Evolutionary conservation across 805 yeast genomes (phyloP).

Genomic region (Metschnikowia reukaufii): DNA sequence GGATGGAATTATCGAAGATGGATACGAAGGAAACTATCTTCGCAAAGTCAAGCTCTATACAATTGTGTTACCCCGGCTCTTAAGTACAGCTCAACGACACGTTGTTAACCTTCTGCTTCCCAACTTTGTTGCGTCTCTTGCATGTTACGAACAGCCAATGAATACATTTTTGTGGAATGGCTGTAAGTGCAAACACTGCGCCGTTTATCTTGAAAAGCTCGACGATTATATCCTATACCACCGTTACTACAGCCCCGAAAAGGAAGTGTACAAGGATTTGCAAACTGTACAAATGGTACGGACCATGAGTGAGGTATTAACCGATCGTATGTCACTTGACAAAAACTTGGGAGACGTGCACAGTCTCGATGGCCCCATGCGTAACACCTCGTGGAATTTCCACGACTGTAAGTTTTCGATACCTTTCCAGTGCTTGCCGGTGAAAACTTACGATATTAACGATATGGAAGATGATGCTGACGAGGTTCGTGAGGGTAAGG

Average conservation of each 20-base stretch:
- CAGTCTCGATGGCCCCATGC: slow-evolving; percentile 19
- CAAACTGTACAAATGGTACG: slow-evolving; percentile 59
- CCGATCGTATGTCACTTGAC: slow-evolving; percentile 15
- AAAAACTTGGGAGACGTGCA: slow-evolving; percentile 19
- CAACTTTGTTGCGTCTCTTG: slow-evolving; percentile 54
- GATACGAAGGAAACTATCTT: slow-evolving; percentile 71
- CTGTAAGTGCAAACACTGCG: slow-evolving; percentile 63
- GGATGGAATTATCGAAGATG: slow-evolving; percentile 50
- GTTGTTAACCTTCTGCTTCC: slow-evolving; percentile 55
- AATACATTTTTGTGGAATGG: slow-evolving; percentile 79
- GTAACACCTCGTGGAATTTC: slow-evolving; percentile 32
- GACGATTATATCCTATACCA: slow-evolving; percentile 67
- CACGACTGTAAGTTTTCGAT: slow-evolving; percentile 27
- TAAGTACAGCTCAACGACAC: slow-evolving; percentile 22
- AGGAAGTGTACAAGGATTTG: slow-evolving; percentile 56
- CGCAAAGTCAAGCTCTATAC: slow-evolving; percentile 57
- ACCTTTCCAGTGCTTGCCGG: slow-evolving; percentile 37
- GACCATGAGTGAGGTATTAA: slow-evolving; percentile 46
- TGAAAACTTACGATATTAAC: slow-evolving; percentile 34
- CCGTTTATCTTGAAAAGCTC: slow-evolving; percentile 45
- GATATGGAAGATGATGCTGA: slow-evolving; percentile 35
- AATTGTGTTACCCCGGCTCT: slow-evolving; percentile 44
- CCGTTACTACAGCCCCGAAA: slow-evolving; percentile 50
- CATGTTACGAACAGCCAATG: slow-evolving; percentile 69
- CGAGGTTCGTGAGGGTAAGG: slow-evolving; percentile 14